Evolutionary conservation across 192 early-diverging fungal genomes (phyloP).

Genomic region (Coemansia sp.): DNA sequence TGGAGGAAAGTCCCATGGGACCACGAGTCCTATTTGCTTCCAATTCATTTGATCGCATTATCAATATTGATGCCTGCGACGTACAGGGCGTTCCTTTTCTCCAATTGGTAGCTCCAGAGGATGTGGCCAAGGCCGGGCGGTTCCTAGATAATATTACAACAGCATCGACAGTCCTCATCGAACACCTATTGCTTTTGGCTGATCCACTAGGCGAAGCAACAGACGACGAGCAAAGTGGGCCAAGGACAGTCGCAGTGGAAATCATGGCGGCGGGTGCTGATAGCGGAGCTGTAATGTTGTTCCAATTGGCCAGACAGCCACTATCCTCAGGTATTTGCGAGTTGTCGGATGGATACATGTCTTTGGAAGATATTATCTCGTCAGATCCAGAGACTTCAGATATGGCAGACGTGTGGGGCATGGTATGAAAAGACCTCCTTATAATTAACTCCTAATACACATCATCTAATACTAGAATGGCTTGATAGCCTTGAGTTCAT

Average conservation of each 20-base stretch:
- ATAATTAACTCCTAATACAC: too few relatives aligned
- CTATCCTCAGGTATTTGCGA: neutral
- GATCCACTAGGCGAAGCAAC: neutral
- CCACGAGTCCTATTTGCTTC: constrained; percentile 32
- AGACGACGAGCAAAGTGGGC: neutral
- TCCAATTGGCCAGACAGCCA: constrained; percentile 13
- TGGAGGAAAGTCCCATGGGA: constrained; percentile 7
- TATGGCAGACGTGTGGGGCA: constrained; percentile 13
- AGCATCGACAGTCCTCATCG: constrained; percentile 8
- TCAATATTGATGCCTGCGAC: constrained; percentile 20
- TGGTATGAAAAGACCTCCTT: neutral
- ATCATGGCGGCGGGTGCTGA: constrained; percentile 30
- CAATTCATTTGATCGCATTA: constrained; percentile 17
- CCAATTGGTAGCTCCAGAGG: constrained; percentile 16
- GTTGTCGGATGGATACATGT: constrained; percentile 24
- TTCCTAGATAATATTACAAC: constrained; percentile 14
- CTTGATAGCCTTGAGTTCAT: constrained; percentile 50
- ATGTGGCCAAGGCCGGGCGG: constrained; percentile 12
- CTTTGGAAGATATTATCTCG: constrained; percentile 41
- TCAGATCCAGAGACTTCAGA: constrained; percentile 40
- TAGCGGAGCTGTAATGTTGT: constrained; percentile 36
- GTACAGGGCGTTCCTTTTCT: constrained; percentile 27
- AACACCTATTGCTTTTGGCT: neutral
- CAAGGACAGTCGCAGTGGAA: constrained; percentile 15
- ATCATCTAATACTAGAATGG: constrained; percentile 22